Conservation (phyloP, 2,329 filamentous ascomycete species). For the Trichoderma pleuroti region DNA sequence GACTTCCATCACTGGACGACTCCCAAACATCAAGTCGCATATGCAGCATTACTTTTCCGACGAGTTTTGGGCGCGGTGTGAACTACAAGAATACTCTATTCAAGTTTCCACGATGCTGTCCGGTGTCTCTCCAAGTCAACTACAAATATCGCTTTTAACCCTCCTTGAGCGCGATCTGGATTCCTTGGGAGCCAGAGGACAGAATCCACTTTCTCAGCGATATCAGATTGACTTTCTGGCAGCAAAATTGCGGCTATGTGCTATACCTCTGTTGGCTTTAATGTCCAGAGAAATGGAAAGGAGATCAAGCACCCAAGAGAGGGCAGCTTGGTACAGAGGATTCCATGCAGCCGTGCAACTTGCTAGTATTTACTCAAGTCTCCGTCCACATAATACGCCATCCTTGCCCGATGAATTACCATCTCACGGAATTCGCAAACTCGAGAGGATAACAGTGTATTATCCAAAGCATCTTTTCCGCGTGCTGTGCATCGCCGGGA, state of each 20-base stretch:
- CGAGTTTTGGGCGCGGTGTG: not conserved
- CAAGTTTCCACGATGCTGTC: not conserved
- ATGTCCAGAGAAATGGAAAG: not conserved
- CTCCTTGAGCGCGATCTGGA: not conserved
- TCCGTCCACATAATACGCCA: not conserved
- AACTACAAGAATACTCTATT: not conserved
- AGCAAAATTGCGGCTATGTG: not conserved
- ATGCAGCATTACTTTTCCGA: not conserved
- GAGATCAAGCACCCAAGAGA: not conserved
- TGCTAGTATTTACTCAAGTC: not conserved
- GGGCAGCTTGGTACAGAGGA: not conserved
- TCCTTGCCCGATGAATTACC: not conserved
- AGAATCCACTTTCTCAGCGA: not conserved
- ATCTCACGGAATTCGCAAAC: not conserved
- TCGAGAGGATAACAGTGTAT: not conserved
- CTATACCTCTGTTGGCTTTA: not conserved
- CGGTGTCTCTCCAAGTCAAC: not conserved
- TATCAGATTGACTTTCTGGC: not conserved
- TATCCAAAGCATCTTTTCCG: not conserved
- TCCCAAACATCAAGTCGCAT: not conserved
- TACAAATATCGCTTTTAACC: not conserved
- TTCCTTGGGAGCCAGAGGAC: not conserved
- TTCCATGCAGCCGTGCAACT: not conserved
- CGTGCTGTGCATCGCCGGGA: not conserved
- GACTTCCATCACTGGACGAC: not conserved